Conservation (phyloP, 306 rosid species). For the Cicer bijugum region DNA sequence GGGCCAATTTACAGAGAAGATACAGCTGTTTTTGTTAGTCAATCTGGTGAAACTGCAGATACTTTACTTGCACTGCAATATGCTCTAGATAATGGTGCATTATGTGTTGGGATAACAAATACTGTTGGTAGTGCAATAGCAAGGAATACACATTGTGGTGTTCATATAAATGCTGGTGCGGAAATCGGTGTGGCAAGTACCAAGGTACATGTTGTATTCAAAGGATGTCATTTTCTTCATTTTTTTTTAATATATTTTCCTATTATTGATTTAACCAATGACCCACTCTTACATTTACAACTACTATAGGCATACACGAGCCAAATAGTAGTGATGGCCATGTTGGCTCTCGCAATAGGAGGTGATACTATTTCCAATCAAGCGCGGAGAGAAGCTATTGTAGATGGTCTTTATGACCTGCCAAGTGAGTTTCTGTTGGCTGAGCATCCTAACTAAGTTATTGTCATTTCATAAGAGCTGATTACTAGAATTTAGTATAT, state of each 20-base stretch:
- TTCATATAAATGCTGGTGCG: slow-evolving; percentile 97
- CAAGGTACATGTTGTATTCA: slow-evolving; percentile 63
- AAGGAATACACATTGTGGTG: slow-evolving; percentile 93
- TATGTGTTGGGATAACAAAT: slow-evolving; percentile 95
- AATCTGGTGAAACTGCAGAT: slow-evolving; percentile 99
- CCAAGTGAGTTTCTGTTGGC: slow-evolving; percentile 71
- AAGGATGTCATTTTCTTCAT: slow-evolving; percentile 33
- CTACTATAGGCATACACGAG: slow-evolving; percentile 88
- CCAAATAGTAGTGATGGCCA: slow-evolving; percentile 98
- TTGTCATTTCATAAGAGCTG: not conserved
- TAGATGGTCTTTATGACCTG: slow-evolving; percentile 86
- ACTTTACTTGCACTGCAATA: slow-evolving; percentile 87
- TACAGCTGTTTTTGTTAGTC: slow-evolving; percentile 96
- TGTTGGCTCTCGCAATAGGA: slow-evolving; percentile 94
- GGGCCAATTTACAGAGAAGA: slow-evolving; percentile 97
- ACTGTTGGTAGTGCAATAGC: slow-evolving; percentile 96
- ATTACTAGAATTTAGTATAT: not conserved
- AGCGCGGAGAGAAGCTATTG: slow-evolving; percentile 83
- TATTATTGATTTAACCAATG: slow-evolving; percentile 34
- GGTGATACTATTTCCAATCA: slow-evolving; percentile 86
- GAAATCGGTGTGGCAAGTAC: slow-evolving; percentile 99
- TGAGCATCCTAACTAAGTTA: slow-evolving; percentile 20
- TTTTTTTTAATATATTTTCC: slow-evolving; percentile 25
- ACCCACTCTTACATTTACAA: slow-evolving; percentile 34
- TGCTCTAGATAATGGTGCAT: slow-evolving; percentile 93